Conservation (phyloP, 1,139 yeast genomes). For the Chernovozyma aurita region DNA sequence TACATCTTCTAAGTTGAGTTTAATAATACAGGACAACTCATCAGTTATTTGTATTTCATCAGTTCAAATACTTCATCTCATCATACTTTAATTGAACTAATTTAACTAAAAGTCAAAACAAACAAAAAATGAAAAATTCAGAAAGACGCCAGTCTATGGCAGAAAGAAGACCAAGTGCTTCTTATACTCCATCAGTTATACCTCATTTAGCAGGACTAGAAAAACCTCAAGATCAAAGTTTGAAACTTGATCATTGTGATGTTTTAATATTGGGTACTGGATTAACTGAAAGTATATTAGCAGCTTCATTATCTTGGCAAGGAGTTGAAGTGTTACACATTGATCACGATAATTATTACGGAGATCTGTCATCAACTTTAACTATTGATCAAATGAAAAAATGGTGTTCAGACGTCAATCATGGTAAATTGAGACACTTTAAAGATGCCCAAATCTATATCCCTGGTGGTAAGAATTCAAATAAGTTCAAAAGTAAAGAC, state of each 20-base stretch:
- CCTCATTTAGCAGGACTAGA: conserved; percentile 81
- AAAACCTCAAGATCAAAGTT: conserved; percentile 49
- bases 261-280: conserved; percentile 93
- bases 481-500: conserved; percentile 57
- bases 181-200: conserved; percentile 51
- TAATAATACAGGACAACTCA: too few species aligned
- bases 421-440: conserved; percentile 45
- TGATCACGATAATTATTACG: conserved; percentile 79
- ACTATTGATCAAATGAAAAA: conserved; percentile 78
- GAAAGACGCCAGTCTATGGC: conserved; percentile 70
- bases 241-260: conserved; percentile 67
- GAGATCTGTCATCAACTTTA: conserved; percentile 81
- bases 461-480: conserved; percentile 46
- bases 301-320: conserved; percentile 96
- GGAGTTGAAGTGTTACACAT: conserved; percentile 88
- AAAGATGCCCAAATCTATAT: conserved; percentile 68
- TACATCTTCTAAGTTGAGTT: too few species aligned
- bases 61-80: too few species aligned
- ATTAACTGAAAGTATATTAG: conserved; percentile 77
- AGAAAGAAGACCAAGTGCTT: conserved; percentile 62
- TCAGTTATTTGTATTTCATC: too few species aligned
- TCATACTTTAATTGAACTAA: too few species aligned
- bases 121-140: conserved; percentile 15
- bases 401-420: conserved; percentile 72
- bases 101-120: too few species aligned